phyloP scores from a whole-genome alignment of 495 filamentous ascomycete genomes.

The Xylaria sp. region DNA sequence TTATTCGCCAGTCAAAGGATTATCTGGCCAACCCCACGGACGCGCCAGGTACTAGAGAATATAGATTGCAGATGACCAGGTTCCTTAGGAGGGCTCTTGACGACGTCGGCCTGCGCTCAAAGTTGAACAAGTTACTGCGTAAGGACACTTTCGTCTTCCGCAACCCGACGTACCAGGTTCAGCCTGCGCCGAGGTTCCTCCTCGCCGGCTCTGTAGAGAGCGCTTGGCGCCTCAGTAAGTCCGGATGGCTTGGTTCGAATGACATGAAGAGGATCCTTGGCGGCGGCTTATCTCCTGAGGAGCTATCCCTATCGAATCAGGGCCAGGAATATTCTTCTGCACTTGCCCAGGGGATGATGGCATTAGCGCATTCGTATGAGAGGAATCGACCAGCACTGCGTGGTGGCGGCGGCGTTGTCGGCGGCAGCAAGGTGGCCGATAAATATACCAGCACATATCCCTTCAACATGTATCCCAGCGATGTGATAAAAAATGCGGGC shows the following conservation, averaged over 20 bases:
- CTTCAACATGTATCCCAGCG: not conserved
- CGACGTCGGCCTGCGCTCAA: not conserved
- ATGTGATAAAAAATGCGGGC: not conserved
- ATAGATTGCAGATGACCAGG: not conserved
- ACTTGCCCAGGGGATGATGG: not conserved
- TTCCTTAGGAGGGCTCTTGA: constrained; percentile 18
- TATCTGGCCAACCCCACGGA: constrained; percentile 18
- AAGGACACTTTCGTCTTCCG: constrained; percentile 14
- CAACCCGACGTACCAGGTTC: fast-evolving
- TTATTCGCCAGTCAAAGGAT: constrained; percentile 15
- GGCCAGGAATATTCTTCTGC: not conserved
- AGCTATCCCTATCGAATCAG: not conserved
- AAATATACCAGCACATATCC: not conserved
- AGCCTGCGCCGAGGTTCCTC: not conserved
- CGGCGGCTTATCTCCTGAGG: constrained; percentile 5
- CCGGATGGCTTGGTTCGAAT: not conserved
- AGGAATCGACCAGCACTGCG: not conserved
- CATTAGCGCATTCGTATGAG: not conserved
- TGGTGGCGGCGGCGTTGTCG: constrained; percentile 2
- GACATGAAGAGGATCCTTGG: constrained; percentile 20
- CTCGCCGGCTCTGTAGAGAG: not conserved
- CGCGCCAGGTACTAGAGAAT: not conserved
- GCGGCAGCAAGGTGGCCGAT: not conserved
- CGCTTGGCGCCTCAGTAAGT: not conserved
- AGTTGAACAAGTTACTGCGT: not conserved